Evolutionary conservation across 768 basidiomycete genomes (phyloP), one percentile per base, ranked within the genome.

Genomic region (Tricholoma flavovirens): DNA sequence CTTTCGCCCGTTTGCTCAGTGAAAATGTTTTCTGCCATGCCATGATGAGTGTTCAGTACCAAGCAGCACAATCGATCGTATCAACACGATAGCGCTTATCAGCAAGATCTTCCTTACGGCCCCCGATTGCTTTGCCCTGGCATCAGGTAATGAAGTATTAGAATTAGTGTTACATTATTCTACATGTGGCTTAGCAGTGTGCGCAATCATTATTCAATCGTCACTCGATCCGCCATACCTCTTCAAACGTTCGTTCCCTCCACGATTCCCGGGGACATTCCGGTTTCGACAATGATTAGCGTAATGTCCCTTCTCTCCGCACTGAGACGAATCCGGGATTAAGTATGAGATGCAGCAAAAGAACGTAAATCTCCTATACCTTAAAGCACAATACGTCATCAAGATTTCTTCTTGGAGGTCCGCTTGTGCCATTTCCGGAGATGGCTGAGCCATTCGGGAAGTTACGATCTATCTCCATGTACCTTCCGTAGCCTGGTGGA

Each of bases 281-380:
- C 89, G 76, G 69, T 94, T 94, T 40, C 87, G 83, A 71, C 95
- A 97, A 63, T 90, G 86, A 67, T 97, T 96, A 17, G 95, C 95
- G 66, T 96, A 96, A 67, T 98, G 96, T 1, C 96, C 96, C 62
- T 88, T 87, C 69, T 92, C 86, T 35, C 91, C 91, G 65, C 94
- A 97, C 87, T 93, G 59, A 5, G 61, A 49, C 43, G 4, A 61
- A 32, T 51, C 33, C 55, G 49, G 52, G 52, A 55, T 26, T 54
- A 30, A 35, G 29, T 43, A 38, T 54, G 40, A 40, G 5, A 22
- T 4, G 51, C 36, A 46, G 48, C 12, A 33, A 46, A 61, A 43
- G 32, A 22, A 36, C 54, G 46, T 8, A 5, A 51, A 5, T 29
- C 50, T 77, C 24, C 24, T 5, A 56, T 67, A 86, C 88, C 82